These are phyloP conservation scores for Chlorella vulgaris DNA, from an alignment of 139 green algal species.

Conservation along the genomic window DNA sequence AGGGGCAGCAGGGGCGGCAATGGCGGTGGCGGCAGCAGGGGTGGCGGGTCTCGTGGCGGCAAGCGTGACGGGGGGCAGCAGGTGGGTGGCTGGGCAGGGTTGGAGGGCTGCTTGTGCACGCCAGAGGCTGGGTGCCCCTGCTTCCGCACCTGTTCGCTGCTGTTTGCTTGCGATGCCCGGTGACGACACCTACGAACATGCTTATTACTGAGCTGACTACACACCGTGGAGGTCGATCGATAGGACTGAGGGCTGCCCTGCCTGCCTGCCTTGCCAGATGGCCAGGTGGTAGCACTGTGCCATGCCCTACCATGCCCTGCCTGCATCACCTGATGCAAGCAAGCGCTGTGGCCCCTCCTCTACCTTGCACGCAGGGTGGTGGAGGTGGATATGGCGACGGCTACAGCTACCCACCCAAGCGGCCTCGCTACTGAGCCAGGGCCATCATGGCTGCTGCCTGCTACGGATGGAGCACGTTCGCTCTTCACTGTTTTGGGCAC, in stretches of 20 bases:
- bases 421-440: conserved; percentile 11
- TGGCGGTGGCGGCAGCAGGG: not conserved
- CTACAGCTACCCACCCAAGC: conserved; percentile 22
- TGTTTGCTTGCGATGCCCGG: not conserved
- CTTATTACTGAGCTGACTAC: not conserved
- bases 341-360: no score
- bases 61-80: conserved; percentile 7
- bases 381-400: not conserved
- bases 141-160: not conserved
- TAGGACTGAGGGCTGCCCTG: conserved; percentile 16
- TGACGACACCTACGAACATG: conserved; percentile 4
- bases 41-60: not conserved
- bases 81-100: not conserved
- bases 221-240: conserved; percentile 18
- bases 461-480: not conserved
- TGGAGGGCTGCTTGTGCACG: not conserved
- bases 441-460: not conserved
- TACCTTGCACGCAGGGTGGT: no score
- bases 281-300: no score
- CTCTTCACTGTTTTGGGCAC: no score
- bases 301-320: no score
- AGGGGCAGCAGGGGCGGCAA: not conserved
- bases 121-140: no score
- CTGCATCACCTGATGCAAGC: no score
- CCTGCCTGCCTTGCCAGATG: no score